These are phyloP conservation scores for Ceratocystis albifundus DNA, from an alignment of 2,329 filamentous ascomycete species.

Conservation along the genomic window DNA sequence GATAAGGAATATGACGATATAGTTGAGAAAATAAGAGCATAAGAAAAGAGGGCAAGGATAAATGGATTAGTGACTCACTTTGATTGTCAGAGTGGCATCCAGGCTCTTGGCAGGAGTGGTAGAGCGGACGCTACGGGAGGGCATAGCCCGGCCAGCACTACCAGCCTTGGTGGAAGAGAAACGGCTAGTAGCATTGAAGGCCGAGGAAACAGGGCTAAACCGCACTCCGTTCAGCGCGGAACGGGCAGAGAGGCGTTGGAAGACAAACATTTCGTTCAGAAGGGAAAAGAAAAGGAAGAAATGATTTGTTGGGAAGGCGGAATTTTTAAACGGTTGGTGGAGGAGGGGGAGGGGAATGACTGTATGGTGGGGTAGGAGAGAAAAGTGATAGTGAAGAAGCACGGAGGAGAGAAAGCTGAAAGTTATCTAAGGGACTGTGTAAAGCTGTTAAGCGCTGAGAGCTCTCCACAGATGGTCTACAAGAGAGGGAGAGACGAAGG, in stretches of 20 bases:
- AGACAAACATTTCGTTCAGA: conserved; percentile 23
- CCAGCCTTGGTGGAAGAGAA: conserved; percentile 38
- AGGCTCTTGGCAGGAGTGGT: conserved; percentile 37
- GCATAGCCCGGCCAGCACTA: conserved; percentile 57
- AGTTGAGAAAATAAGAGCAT: too few relatives aligned
- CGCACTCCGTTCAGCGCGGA: conserved; percentile 31
- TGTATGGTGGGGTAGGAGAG: conserved; percentile 1
- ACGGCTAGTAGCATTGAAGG: conserved; percentile 29
- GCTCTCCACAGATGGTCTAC: conserved; percentile 36
- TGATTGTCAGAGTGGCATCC: conserved; percentile 87
- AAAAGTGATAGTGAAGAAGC: conserved; percentile 24
- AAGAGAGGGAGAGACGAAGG: conserved; percentile 7
- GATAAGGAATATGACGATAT: background rate
- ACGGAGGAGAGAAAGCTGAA: conserved; percentile 5
- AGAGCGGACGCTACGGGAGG: conserved; percentile 19
- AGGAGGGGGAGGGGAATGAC: too few relatives aligned
- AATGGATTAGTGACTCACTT: conserved; percentile 38
- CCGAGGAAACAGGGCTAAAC: conserved; percentile 27
- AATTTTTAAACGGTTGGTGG: conserved; percentile 12
- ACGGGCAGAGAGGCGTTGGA: conserved; percentile 39
- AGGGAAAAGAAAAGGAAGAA: background rate
- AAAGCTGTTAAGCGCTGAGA: conserved; percentile 26
- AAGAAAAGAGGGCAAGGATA: background rate
- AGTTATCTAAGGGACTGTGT: conserved; percentile 23
- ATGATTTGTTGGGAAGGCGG: background rate